Base-by-base conservation (phyloP, 139 green algal genomes). In the Chlamydomonas incerta region DNA sequence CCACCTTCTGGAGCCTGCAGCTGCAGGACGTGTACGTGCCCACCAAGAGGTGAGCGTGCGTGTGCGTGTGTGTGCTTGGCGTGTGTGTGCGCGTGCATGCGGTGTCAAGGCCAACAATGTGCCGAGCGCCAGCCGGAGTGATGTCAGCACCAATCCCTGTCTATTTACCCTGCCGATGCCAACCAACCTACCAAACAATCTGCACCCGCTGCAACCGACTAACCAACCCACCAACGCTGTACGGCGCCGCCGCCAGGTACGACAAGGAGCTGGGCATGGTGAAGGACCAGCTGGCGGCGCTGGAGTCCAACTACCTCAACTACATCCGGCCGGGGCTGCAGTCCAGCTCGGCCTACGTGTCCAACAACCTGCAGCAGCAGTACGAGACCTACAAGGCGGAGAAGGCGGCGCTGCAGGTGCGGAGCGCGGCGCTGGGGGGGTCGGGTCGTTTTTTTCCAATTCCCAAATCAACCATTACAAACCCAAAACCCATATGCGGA, bases 1-100 rank as follows among this genome's bases (percentile, higher is more conserved):
- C 92, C 60, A 88, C 85, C 5, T 98, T 97, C 85, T 98, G 95
- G 95, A 82, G 75, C 29, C 90, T 96, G 37, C 80, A 88, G n/a
- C 87, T 96, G 50, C 82, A 89, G 28, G 95, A 97, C 88, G 88
- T 98, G 9, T 87, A 95, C 60, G 92, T 94, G 72, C 92, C 93
- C 24, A 77, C 31, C 34, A 82, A 80, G 13, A 84, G 81, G 87
- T 93, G 83, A 9, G 65, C 58, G n/a, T n/a, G n/a, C n/a, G n/a
- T n/a, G n/a, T n/a, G n/a, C n/a, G n/a, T n/a, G n/a, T n/a, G n/a
- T n/a, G n/a, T n/a, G n/a, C n/a, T n/a, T n/a, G n/a, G n/a, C n/a
- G n/a, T n/a, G n/a, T n/a, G n/a, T n/a, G n/a, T n/a, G n/a, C n/a
- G n/a, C n/a, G n/a, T n/a, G n/a, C n/a, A n/a, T n/a, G n/a, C n/a